Percentiles rank a stretch among this genome's conserved stretches.
These are phyloP conservation scores for Blastocystis sp. DNA, from an alignment of 352 stramenopile species.

Conservation along the genomic window DNA sequence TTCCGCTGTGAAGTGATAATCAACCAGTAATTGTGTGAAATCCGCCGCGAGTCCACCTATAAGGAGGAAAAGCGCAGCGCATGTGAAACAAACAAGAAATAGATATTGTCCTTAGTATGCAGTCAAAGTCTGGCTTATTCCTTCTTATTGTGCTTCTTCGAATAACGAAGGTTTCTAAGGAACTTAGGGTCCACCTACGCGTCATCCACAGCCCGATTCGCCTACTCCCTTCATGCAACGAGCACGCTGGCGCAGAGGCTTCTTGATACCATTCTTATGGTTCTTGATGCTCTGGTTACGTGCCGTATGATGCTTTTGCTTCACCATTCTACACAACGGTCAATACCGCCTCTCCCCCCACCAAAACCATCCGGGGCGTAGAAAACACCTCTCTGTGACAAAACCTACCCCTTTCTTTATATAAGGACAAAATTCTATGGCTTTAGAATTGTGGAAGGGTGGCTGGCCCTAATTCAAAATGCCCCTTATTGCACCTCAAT, in stretches of 20 bases:
- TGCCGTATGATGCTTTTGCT: slow-evolving; percentile 86
- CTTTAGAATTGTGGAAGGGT: slow-evolving; percentile 21
- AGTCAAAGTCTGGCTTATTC: slow-evolving; percentile 70
- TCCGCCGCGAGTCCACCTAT: background rate
- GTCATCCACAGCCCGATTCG: background rate
- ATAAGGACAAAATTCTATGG: slow-evolving; percentile 68
- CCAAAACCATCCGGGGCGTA: too few relatives aligned
- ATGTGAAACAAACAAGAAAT: slow-evolving; percentile 67
- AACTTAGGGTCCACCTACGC: slow-evolving; percentile 84
- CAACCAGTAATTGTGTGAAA: background rate
- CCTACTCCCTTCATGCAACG: slow-evolving; percentile 82
- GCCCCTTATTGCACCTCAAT: background rate
- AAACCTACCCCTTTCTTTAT: slow-evolving; percentile 64
- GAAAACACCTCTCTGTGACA: background rate
- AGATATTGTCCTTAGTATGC: slow-evolving; percentile 67
- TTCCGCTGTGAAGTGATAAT: background rate
- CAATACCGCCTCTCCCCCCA: background rate
- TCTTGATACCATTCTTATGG: slow-evolving; percentile 85
- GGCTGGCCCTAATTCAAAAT: slow-evolving; percentile 24
- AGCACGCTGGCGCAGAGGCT: slow-evolving; percentile 83
- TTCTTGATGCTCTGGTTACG: slow-evolving; percentile 85
- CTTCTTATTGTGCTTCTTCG: slow-evolving; percentile 87
- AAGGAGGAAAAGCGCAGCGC: background rate
- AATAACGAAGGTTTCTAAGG: slow-evolving; percentile 84
- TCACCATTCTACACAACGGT: slow-evolving; percentile 69